Base-by-base conservation (phyloP, 345 rosid species). In the Melaleuca quinquenervia region DNA sequence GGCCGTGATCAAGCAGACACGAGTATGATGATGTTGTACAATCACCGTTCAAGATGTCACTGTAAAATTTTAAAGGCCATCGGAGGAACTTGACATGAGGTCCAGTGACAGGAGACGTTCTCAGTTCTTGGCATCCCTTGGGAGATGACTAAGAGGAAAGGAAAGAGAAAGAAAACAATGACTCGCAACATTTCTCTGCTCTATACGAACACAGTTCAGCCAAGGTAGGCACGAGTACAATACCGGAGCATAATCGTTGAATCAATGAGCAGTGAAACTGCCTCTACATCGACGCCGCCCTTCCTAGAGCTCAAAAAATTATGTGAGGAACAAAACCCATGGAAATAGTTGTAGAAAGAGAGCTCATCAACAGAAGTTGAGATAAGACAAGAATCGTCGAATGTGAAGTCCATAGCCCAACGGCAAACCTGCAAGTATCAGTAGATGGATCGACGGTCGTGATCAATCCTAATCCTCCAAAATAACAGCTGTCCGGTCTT, bases 391-490 rank as follows among this genome's bases (percentile, higher is more conserved):
- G 87, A 50, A 88, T 55, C 84, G 86, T 52, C 48, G 97, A 90
- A 88, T 52, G 82, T 84, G 98, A 94, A 44, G 94, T 91, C 44
- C 75, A 87, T 41, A 96, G 93, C 84, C 92, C 92, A 89, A 94
- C 84, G 52, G 86, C 52, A 86, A 94, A 96, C 87, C 94, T 91
- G 90, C 96, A 96, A 74, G 84, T 89, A 60, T 87, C 93, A 64
- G 87, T 83, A 9, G 98, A 96, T 21, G 98, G 98, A 90, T 96
- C 96, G 29, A 94, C 96, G n/a, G 95, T 92, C 0, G 98, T 94
- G 87, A 96, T 91, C 94, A 96, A 89, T 86, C 98, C 97, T 88
- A 96, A 90, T 4, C 98, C 98, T 49, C 94, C 95, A 90, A 95
- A 96, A 86, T 94, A 89, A 87, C 98, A 96, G 92, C 95, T 94